Conservation (phyloP, 495 filamentous ascomycete species). For the Cercophora samala region DNA sequence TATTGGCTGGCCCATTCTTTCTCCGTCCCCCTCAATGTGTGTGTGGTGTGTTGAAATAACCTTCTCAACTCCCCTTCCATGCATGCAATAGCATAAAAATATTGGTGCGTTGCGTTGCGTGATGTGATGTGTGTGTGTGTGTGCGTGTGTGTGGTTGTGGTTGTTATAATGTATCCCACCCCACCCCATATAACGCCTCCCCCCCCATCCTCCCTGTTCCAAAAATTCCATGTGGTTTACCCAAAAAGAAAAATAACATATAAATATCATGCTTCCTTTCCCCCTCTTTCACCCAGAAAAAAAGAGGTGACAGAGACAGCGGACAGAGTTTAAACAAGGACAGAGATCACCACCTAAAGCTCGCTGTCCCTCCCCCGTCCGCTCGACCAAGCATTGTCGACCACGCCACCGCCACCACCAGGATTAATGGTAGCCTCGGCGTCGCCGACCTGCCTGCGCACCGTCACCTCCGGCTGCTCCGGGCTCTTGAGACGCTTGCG, state of each 20-base stretch:
- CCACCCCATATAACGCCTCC: neutral
- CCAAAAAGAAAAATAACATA: neutral
- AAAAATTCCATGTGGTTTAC: neutral
- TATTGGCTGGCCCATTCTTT: neutral
- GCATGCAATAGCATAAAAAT: neutral
- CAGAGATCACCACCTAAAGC: constrained; percentile 12
- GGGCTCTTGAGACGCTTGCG: constrained; percentile 55
- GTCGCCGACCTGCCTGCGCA: constrained; percentile 84
- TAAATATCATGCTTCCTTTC: neutral
- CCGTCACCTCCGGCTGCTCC: constrained; percentile 60
- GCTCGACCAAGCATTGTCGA: constrained; percentile 1
- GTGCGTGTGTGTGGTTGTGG: too few relatives aligned
- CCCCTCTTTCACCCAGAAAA: neutral
- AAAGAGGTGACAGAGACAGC: neutral
- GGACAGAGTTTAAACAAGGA: neutral
- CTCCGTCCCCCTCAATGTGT: neutral
- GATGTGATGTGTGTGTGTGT: too few relatives aligned
- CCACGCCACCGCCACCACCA: neutral
- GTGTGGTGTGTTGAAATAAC: too few relatives aligned
- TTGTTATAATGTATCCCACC: neutral
- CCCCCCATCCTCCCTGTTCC: neutral
- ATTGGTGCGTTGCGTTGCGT: neutral
- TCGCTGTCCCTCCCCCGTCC: constrained; percentile 24
- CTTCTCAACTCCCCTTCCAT: neutral
- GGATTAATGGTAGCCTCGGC: constrained; percentile 62